Percentiles rank a stretch among this genome's conserved stretches.
phyloP scores from a whole-genome alignment of 176 grass and related monocot genomes.

The Paspalum vaginatum region DNA sequence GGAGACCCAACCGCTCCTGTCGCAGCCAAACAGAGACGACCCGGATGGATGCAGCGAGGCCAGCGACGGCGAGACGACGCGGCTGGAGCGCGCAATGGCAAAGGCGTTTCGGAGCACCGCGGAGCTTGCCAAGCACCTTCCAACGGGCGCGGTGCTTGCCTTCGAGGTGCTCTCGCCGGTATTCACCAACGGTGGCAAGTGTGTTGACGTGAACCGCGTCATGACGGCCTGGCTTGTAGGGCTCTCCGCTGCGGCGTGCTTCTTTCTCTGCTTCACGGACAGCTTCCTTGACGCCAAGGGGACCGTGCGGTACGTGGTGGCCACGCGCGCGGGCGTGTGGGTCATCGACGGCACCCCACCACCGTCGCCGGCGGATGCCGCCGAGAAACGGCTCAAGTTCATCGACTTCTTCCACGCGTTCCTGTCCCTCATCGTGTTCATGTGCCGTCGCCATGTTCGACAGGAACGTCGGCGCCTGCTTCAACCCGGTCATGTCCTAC shows the following conservation, averaged over 20 bases:
- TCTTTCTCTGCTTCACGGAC: slow-evolving; percentile 55
- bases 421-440: slow-evolving; percentile 41
- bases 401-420: slow-evolving; percentile 56
- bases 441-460: slow-evolving; percentile 55
- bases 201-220: slow-evolving; percentile 33
- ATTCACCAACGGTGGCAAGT: slow-evolving; percentile 46
- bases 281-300: slow-evolving; percentile 47
- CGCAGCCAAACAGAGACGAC: neutral
- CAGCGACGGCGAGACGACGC: slow-evolving; percentile 12
- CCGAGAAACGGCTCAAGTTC: slow-evolving; percentile 32
- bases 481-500: slow-evolving; percentile 40
- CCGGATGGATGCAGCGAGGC: no score
- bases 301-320: slow-evolving; percentile 38
- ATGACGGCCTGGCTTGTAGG: slow-evolving; percentile 51
- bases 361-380: slow-evolving; percentile 18
- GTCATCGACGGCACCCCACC: slow-evolving; percentile 50
- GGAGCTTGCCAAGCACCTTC: slow-evolving; percentile 50
- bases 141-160: slow-evolving; percentile 45
- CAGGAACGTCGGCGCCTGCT: slow-evolving; percentile 44
- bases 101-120: slow-evolving; percentile 43
- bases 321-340: slow-evolving; percentile 41
- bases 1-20: slow-evolving; percentile 33
- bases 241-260: slow-evolving; percentile 48
- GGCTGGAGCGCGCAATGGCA: slow-evolving; percentile 38
- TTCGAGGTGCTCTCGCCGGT: slow-evolving; percentile 53